Conservation (phyloP, 2,329 filamentous ascomycete species). For the Talaromyces verruculosus region DNA sequence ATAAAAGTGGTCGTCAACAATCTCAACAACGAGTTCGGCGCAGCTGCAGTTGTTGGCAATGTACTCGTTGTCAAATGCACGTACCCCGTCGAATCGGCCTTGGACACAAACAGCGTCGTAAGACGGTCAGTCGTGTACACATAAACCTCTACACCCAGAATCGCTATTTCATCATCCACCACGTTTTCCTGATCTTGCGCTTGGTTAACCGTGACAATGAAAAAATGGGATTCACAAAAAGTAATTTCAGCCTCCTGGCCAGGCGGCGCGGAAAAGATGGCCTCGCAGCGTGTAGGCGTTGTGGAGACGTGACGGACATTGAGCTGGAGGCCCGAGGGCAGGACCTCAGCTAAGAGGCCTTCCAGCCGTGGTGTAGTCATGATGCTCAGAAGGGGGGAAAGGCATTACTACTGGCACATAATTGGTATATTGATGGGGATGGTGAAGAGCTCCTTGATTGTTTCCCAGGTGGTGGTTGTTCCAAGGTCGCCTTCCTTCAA, state of each 20-base stretch:
- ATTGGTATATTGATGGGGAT: neutral
- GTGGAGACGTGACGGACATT: slow-evolving; percentile 85
- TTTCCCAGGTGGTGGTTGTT: neutral
- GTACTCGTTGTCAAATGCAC: slow-evolving; percentile 52
- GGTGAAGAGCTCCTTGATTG: neutral
- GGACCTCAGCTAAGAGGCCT: slow-evolving; percentile 52
- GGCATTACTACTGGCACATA: slow-evolving; percentile 4
- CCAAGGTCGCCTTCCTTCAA: neutral
- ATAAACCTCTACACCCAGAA: slow-evolving; percentile 82
- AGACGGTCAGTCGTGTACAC: slow-evolving; percentile 79
- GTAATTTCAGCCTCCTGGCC: slow-evolving; percentile 71
- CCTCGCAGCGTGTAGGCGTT: slow-evolving; percentile 68
- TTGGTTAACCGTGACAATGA: slow-evolving; percentile 52
- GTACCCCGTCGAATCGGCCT: slow-evolving; percentile 94
- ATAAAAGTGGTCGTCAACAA: slow-evolving; percentile 74
- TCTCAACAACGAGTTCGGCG: slow-evolving; percentile 65
- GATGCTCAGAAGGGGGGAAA: neutral
- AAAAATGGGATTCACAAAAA: slow-evolving; percentile 81
- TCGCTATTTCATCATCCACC: slow-evolving; percentile 57
- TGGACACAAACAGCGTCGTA: slow-evolving; percentile 90
- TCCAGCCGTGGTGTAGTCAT: slow-evolving; percentile 39
- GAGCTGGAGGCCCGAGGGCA: slow-evolving; percentile 59
- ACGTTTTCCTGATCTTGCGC: neutral
- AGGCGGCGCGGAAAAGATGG: slow-evolving; percentile 78
- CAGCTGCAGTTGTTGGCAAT: no score